These are phyloP conservation scores for Eutypa lata DNA, from an alignment of 2,329 filamentous ascomycete species.

Conservation along the genomic window DNA sequence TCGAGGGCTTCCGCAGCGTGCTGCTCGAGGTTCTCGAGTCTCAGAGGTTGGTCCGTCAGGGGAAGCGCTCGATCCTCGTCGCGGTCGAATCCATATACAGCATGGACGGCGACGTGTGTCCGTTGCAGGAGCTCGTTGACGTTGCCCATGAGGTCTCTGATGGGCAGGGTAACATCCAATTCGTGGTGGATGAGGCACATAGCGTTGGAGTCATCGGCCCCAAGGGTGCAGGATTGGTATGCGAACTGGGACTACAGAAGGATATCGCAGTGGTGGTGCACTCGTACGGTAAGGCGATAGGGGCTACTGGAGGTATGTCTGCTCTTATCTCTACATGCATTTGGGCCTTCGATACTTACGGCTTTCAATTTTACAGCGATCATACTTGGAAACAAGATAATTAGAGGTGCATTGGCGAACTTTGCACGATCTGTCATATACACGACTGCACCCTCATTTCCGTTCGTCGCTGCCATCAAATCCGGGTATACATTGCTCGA, in stretches of 20 bases:
- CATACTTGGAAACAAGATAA: slow-evolving; percentile 14
- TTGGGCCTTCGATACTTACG: background rate
- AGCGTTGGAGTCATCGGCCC: slow-evolving; percentile 48
- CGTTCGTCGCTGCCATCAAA: slow-evolving; percentile 36
- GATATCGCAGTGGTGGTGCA: slow-evolving; percentile 48
- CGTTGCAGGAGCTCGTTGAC: slow-evolving; percentile 34
- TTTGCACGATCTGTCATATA: slow-evolving; percentile 36
- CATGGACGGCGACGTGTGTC: slow-evolving; percentile 45
- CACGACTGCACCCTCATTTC: slow-evolving; percentile 38
- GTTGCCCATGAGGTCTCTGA: slow-evolving; percentile 31
- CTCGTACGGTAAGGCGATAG: slow-evolving; percentile 52
- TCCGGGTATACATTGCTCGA: slow-evolving; percentile 24
- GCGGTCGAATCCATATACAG: slow-evolving; percentile 42
- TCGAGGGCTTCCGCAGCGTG: slow-evolving; percentile 33
- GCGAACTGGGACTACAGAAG: slow-evolving; percentile 45
- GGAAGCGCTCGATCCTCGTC: slow-evolving; percentile 32
- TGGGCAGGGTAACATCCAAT: slow-evolving; percentile 36
- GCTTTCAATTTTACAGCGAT: slow-evolving; percentile 10
- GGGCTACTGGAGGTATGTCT: slow-evolving; percentile 27
- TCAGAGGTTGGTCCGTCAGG: too few species aligned
- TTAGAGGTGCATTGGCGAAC: slow-evolving; percentile 10
- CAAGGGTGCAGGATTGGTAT: slow-evolving; percentile 46
- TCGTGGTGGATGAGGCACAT: slow-evolving; percentile 57
- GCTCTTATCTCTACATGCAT: background rate
- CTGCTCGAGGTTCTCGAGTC: too few species aligned